Percentiles rank a stretch among this genome's conserved stretches.
phyloP scores from a whole-genome alignment of 2,329 filamentous ascomycete genomes.

The Aspergillus luchuensis region DNA sequence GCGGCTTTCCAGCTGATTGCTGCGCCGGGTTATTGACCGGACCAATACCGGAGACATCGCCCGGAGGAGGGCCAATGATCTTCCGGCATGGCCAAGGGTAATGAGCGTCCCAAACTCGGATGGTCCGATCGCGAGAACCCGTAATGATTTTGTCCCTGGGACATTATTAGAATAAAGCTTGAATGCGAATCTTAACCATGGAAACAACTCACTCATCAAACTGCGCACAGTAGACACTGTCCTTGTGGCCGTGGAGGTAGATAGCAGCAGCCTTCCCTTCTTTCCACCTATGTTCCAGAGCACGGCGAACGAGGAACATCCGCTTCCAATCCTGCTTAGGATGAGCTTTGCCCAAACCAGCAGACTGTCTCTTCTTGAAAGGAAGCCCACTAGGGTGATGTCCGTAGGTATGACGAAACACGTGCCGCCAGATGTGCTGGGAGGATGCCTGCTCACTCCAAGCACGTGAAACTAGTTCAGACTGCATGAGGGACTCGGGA shows the following conservation, averaged over 20 bases:
- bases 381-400: conserved; percentile 38
- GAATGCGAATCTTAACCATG: background rate
- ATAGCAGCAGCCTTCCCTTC: conserved; percentile 75
- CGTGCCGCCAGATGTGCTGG: conserved; percentile 62
- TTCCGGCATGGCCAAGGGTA: conserved; percentile 77
- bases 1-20: conserved; percentile 43
- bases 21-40: conserved; percentile 53
- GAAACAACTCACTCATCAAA: conserved; percentile 80
- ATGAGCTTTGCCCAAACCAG: conserved; percentile 55
- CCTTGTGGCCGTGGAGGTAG: conserved; percentile 89
- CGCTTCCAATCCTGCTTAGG: conserved; percentile 80
- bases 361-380: conserved; percentile 52
- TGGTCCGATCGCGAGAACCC: conserved; percentile 90
- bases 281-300: conserved; percentile 78
- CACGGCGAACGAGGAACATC: conserved; percentile 75
- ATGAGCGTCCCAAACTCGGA: conserved; percentile 93
- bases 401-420: conserved; percentile 61
- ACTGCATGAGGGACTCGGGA: conserved; percentile 55
- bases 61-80: conserved; percentile 77
- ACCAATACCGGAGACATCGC: conserved; percentile 39
- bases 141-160: conserved; percentile 88
- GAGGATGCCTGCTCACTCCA: conserved; percentile 61
- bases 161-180: conserved; percentile 38
- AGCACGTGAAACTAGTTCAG: conserved; percentile 57
- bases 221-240: conserved; percentile 97